Evolutionary conservation across 345 rosid species (phyloP).

Genomic region (Citrus australasica): DNA sequence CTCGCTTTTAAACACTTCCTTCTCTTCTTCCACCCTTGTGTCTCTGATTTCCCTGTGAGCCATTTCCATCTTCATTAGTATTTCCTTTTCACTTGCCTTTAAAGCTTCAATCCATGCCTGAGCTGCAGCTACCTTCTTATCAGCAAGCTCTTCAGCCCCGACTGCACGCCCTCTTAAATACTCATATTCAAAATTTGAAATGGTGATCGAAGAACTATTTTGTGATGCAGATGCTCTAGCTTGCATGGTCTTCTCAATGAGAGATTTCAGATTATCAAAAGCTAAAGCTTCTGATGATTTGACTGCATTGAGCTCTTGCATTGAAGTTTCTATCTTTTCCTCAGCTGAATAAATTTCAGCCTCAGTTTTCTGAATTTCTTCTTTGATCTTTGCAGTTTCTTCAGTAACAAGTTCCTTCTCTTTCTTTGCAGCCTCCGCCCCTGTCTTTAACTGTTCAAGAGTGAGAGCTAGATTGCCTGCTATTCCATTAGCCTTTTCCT

Average conservation of each 20-base stretch:
- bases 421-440: constrained; percentile 53
- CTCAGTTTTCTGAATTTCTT: constrained; percentile 46
- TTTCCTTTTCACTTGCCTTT: constrained; percentile 70
- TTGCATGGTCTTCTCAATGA: constrained; percentile 40
- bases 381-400: constrained; percentile 47
- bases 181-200: constrained; percentile 79
- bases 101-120: constrained; percentile 91
- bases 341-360: constrained; percentile 46
- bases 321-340: constrained; percentile 47
- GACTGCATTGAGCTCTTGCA: constrained; percentile 59
- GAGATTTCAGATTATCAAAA: constrained; percentile 49
- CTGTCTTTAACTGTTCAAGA: constrained; percentile 57
- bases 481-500: constrained; percentile 51
- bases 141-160: constrained; percentile 71
- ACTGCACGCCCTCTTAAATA: constrained; percentile 64
- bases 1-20: constrained; percentile 33
- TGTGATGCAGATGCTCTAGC: constrained; percentile 46
- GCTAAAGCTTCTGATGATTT: constrained; percentile 57
- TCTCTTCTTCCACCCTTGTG: constrained; percentile 54
- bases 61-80: constrained; percentile 52
- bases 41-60: constrained; percentile 42
- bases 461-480: constrained; percentile 47
- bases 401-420: constrained; percentile 43
- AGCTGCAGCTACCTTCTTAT: constrained; percentile 87
- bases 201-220: constrained; percentile 39